Evolutionary conservation across 2,329 filamentous ascomycete species (phyloP), one percentile per base, ranked within the genome.

Genomic region (Beauveria rudraprayagi): DNA sequence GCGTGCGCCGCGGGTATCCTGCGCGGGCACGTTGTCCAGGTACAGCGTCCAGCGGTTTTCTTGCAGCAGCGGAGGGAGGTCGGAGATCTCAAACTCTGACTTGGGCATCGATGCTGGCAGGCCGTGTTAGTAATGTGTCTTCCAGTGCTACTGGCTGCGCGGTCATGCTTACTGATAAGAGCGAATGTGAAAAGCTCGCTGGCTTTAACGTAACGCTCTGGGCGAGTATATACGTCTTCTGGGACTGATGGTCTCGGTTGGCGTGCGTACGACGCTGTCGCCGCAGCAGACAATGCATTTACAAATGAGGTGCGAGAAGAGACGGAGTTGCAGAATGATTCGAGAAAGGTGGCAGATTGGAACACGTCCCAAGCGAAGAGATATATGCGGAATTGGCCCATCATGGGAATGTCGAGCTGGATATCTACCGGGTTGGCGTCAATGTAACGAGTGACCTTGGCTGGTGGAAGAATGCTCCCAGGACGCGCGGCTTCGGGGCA

Each of bases 361-460:
- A 79, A 76, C 2, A 90, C 77, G 67, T 90, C 80, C 68, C 83
- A 84, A 63, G 85, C 82, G 63, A 92, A 81, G 63, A 92, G 80
- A 71, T 89, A 91, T 51, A 91, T 82, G 54, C 87, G 82, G 76
- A 92, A 92, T 68, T 92, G 89, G 28, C 89, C 86, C 6, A 92
- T 77, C 72, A 91, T 83, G 1, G 89, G 89, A 50, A 92, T 89
- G 68, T 92, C 89, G 6, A 91, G 83, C 70, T 92, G 88, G 30
- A 92, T 76, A 66, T 92, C 86, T 47, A 92, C 84, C 0, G 89
- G 89, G 67, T 92, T 92, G 3, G 88, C 86, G 72, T 92, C 89
- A 56, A 91, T 82, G 69, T 88, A 91, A 30, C 89, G 82, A 0
- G 87, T 89, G 19, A 87, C 88, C 72, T 84, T 88, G 46, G 86